These are phyloP conservation scores for Penicillium brevicompactum DNA, from an alignment of 2,329 filamentous ascomycete species.

Conservation along the genomic window DNA sequence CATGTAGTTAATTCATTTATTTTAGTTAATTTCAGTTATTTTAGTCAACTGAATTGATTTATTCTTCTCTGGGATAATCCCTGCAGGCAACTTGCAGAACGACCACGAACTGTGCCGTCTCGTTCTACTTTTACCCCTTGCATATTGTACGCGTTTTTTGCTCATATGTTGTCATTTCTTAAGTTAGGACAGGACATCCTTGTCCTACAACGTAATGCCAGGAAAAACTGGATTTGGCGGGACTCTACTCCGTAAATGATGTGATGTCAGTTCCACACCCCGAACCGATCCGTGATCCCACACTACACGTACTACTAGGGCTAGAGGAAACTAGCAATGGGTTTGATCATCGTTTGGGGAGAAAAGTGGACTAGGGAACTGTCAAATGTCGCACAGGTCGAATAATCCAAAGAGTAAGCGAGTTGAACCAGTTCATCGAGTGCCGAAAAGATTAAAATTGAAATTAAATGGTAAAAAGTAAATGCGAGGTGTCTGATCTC, in stretches of 20 bases:
- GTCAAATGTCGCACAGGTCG: slow-evolving; percentile 16
- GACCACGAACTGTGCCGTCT: slow-evolving; percentile 5
- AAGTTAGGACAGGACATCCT: not conserved
- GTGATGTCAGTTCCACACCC: slow-evolving; percentile 6
- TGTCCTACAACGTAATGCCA: too few relatives aligned
- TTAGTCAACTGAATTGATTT: too few relatives aligned
- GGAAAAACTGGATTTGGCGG: not conserved
- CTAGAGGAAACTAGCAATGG: not conserved
- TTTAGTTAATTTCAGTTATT: not conserved
- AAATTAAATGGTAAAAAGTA: not conserved
- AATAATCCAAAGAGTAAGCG: not conserved
- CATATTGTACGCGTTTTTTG: slow-evolving; percentile 6
- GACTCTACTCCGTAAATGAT: not conserved
- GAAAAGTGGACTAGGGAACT: not conserved
- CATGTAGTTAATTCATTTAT: not conserved
- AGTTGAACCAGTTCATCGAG: not conserved
- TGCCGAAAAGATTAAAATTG: not conserved
- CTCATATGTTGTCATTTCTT: not conserved
- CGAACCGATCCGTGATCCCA: slow-evolving; percentile 5
- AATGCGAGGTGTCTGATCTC: slow-evolving; percentile 4
- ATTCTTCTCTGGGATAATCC: not conserved
- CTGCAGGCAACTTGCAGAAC: slow-evolving; percentile 1
- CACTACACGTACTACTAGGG: not conserved
- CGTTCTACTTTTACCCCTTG: slow-evolving; percentile 14
- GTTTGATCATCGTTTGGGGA: not conserved